These are phyloP conservation scores for Paralagenidium karlingii DNA, from an alignment of 352 stramenopile species.

Conservation along the genomic window DNA sequence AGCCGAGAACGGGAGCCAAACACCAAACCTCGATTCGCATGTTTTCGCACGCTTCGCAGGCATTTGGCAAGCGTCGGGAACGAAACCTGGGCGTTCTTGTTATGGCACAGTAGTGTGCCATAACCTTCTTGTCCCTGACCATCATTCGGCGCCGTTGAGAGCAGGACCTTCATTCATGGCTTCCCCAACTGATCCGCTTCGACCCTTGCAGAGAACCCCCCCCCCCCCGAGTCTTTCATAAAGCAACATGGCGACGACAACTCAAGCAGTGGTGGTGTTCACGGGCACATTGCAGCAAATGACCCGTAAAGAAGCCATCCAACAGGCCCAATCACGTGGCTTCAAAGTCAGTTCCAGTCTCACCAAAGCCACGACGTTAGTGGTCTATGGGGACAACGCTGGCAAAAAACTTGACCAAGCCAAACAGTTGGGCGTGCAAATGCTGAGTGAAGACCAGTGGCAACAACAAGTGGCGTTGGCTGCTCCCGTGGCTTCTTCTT, in stretches of 20 bases:
- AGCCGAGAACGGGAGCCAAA: too few relatives aligned
- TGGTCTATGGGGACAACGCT: conserved; percentile 36
- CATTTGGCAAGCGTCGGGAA: conserved; percentile 66
- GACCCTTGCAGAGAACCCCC: too few relatives aligned
- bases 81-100: conserved; percentile 39
- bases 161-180: too few relatives aligned
- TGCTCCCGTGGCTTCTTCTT: neutral
- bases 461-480: conserved; percentile 7
- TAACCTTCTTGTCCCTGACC: too few relatives aligned
- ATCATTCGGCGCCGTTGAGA: too few relatives aligned
- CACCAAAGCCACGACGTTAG: conserved; percentile 22
- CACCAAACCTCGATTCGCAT: conserved; percentile 57
- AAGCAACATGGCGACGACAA: too few relatives aligned
- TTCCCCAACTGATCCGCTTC: too few relatives aligned
- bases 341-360: conserved; percentile 21
- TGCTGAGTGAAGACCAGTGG: conserved; percentile 29
- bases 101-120: too few relatives aligned
- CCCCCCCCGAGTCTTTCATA: too few relatives aligned
- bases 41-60: conserved; percentile 61
- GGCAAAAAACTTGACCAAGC: conserved; percentile 40
- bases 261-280: conserved; percentile 22
- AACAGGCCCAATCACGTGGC: conserved; percentile 18
- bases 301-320: conserved; percentile 21
- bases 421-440: conserved; percentile 16
- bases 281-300: conserved; percentile 26